Conservation (phyloP, 495 filamentous ascomycete genomes). For the Neurospora cerealis region DNA sequence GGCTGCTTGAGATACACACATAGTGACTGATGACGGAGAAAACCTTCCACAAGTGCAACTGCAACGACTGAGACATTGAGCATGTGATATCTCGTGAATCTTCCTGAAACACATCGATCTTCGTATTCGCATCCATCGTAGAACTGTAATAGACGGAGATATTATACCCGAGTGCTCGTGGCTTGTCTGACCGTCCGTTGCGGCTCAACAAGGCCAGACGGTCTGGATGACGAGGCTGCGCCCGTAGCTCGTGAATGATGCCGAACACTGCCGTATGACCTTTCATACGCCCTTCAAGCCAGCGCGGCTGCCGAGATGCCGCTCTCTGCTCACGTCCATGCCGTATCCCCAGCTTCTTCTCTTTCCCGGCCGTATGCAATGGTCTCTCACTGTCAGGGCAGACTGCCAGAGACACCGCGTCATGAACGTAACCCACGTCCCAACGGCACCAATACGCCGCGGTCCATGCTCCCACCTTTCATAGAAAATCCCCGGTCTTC, state of each 20-base stretch:
- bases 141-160: not conserved
- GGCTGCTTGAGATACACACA: not conserved
- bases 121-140: slow-evolving; percentile 6
- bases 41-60: slow-evolving; percentile 50
- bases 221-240: not conserved
- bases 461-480: not conserved
- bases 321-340: not conserved
- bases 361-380: not conserved
- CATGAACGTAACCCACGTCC: not conserved
- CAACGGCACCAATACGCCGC: not conserved
- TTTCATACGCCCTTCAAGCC: not conserved
- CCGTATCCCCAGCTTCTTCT: not conserved
- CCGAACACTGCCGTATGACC: not conserved
- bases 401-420: not conserved
- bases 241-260: not conserved
- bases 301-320: not conserved
- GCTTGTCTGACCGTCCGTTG: slow-evolving; percentile 3
- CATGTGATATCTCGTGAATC: slow-evolving; percentile 53
- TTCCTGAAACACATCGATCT: slow-evolving; percentile 56
- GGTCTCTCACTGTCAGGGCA: not conserved
- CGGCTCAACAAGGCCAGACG: not conserved
- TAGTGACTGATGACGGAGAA: not conserved
- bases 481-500: not conserved
- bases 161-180: slow-evolving; percentile 6
- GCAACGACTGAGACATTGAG: slow-evolving; percentile 37